Percentiles rank a stretch among this genome's conserved stretches.
These are phyloP conservation scores for Zymoseptoria passerinii DNA, from an alignment of 2,329 filamentous ascomycete genomes.

Conservation along the genomic window DNA sequence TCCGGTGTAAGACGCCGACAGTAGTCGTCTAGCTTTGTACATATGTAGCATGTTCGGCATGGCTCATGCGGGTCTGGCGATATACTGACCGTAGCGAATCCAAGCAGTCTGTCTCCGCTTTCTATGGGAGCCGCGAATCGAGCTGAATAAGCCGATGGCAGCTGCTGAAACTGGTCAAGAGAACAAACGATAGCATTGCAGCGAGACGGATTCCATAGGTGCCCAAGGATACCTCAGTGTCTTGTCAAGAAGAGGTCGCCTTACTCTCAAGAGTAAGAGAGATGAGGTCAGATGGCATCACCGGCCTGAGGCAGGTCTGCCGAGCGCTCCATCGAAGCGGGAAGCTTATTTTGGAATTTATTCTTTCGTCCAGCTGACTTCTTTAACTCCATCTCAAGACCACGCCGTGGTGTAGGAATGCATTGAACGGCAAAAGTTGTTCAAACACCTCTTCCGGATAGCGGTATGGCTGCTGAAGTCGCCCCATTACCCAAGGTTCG, in stretches of 20 bases:
- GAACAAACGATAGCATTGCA: too few relatives aligned
- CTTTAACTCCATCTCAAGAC: not conserved
- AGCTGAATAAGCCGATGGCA: too few relatives aligned
- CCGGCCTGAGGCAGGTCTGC: not conserved
- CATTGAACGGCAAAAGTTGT: not conserved
- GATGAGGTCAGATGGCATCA: too few relatives aligned
- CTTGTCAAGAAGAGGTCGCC: too few relatives aligned
- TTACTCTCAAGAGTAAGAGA: too few relatives aligned
- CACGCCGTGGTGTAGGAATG: not conserved
- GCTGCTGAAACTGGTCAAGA: too few relatives aligned
- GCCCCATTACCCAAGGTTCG: slow-evolving; percentile 71
- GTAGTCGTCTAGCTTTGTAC: not conserved
- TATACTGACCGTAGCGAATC: not conserved
- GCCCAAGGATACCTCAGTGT: too few relatives aligned
- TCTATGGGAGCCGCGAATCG: too few relatives aligned
- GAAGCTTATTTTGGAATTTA: not conserved
- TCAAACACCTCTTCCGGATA: not conserved
- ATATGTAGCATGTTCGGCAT: not conserved
- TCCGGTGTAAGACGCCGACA: not conserved
- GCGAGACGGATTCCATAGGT: too few relatives aligned
- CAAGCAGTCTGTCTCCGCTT: too few relatives aligned
- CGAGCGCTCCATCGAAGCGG: not conserved
- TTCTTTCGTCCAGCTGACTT: not conserved
- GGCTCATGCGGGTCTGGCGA: not conserved
- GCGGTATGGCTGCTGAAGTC: slow-evolving; percentile 76